phyloP scores from a whole-genome alignment of 768 basidiomycete species.

The Podaxis sp. region DNA sequence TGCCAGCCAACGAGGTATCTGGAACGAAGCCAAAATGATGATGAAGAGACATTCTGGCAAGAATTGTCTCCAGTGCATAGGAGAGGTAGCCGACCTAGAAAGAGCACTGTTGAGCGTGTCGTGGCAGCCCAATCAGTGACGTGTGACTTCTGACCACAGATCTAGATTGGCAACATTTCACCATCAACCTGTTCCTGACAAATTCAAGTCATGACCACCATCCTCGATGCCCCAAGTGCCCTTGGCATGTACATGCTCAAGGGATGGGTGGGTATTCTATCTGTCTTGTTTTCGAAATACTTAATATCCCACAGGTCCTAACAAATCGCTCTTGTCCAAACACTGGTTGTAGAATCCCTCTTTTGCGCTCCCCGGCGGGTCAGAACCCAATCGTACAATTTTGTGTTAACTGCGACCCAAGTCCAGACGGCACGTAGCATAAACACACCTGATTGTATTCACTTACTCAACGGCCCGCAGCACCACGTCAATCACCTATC shows the following conservation, averaged over 20 bases:
- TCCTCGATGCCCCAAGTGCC: constrained; percentile 53
- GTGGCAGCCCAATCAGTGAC: constrained; percentile 14
- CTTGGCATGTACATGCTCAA: constrained; percentile 72
- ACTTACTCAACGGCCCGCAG: not conserved
- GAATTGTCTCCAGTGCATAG: constrained; percentile 47
- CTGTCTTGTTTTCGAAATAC: not conserved
- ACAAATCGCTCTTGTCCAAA: constrained; percentile 63
- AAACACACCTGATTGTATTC: not conserved
- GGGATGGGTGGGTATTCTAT: constrained; percentile 60
- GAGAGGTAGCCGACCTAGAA: constrained; percentile 14
- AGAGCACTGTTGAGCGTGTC: constrained; percentile 10
- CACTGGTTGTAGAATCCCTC: constrained; percentile 55
- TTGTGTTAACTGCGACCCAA: constrained; percentile 62
- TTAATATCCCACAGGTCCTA: constrained; percentile 38
- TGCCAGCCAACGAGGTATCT: constrained; percentile 24
- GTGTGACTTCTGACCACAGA: constrained; percentile 17
- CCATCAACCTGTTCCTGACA: not conserved
- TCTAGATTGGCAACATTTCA: constrained; percentile 9
- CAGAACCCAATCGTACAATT: constrained; percentile 40
- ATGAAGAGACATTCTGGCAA: constrained; percentile 41
- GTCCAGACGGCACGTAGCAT: constrained; percentile 25
- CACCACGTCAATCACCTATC: not conserved
- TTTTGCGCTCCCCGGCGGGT: constrained; percentile 66
- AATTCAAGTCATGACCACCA: constrained; percentile 37
- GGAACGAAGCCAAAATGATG: constrained; percentile 2